Percentiles rank a stretch among this genome's conserved stretches.
These are phyloP conservation scores for Schizochytrium sp. DNA, from an alignment of 108 stramenopile genomes.

Conservation along the genomic window DNA sequence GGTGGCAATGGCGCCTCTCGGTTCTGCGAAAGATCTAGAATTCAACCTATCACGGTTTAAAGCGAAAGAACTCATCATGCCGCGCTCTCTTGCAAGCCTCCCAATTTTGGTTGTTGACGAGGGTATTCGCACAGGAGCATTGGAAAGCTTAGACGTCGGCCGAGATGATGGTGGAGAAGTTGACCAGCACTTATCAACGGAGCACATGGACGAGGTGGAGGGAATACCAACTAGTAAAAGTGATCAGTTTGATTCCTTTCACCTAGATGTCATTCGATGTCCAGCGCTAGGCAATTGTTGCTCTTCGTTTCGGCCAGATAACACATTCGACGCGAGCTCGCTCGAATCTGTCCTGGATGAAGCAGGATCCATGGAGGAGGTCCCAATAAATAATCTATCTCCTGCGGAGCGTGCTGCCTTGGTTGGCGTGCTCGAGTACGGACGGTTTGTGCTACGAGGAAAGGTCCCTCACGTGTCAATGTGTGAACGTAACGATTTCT, in stretches of 20 bases:
- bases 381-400: neutral
- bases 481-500: slow-evolving; percentile 21
- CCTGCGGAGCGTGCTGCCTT: neutral
- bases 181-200: too few species aligned
- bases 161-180: too few species aligned
- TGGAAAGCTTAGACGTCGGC: too few species aligned
- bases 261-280: slow-evolving; percentile 23
- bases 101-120: neutral
- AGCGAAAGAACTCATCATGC: neutral
- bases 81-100: neutral
- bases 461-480: neutral
- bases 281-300: slow-evolving; percentile 48
- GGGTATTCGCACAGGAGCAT: neutral
- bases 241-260: neutral
- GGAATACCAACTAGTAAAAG: neutral
- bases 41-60: neutral
- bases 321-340: neutral
- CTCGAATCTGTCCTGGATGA: neutral
- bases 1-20: slow-evolving; percentile 2
- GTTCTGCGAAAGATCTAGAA: neutral
- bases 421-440: slow-evolving; percentile 35
- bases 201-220: too few species aligned
- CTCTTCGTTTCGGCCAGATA: neutral
- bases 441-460: neutral
- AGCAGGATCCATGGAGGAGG: neutral